phyloP scores from a whole-genome alignment of 2,329 filamentous ascomycete species.

The Atkinsonella hypoxylon region DNA sequence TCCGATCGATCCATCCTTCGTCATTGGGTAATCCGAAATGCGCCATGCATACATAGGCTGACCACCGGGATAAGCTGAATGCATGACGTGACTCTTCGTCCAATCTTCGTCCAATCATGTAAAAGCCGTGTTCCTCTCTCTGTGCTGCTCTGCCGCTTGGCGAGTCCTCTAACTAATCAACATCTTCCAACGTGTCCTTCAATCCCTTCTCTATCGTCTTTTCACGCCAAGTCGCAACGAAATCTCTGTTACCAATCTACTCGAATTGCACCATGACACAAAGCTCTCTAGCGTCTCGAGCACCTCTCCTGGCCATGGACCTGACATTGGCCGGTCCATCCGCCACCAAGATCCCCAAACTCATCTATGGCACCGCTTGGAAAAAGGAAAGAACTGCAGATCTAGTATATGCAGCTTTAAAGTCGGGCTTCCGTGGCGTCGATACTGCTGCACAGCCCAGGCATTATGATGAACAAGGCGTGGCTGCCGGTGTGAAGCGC shows the following conservation, averaged over 20 bases:
- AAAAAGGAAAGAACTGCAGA: constrained; percentile 57
- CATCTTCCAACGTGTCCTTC: background rate
- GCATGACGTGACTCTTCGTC: background rate
- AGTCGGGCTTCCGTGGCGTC: constrained; percentile 57
- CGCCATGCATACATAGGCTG: background rate
- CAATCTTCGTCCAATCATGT: background rate
- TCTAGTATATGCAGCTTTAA: constrained; percentile 57
- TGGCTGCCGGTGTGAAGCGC: constrained; percentile 52
- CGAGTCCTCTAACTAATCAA: background rate
- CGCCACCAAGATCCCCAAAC: constrained; percentile 32
- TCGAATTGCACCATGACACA: constrained; percentile 9
- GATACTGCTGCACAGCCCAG: constrained; percentile 71
- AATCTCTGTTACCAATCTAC: background rate
- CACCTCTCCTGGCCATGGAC: constrained; percentile 21
- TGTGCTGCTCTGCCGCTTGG: background rate
- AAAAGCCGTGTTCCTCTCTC: background rate
- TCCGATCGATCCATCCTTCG: too few species aligned
- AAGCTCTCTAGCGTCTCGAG: constrained; percentile 13
- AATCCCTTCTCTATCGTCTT: background rate
- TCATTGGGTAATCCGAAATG: background rate
- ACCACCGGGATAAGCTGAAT: background rate
- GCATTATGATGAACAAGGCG: constrained; percentile 64
- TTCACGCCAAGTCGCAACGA: background rate
- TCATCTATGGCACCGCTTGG: constrained; percentile 79
- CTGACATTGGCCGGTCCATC: constrained; percentile 18